A percentile compares a stretch with the other conserved stretches of the same genome.
Conservation (phyloP, 1,139 yeast species). For the Yamadazyma trypodendri region DNA sequence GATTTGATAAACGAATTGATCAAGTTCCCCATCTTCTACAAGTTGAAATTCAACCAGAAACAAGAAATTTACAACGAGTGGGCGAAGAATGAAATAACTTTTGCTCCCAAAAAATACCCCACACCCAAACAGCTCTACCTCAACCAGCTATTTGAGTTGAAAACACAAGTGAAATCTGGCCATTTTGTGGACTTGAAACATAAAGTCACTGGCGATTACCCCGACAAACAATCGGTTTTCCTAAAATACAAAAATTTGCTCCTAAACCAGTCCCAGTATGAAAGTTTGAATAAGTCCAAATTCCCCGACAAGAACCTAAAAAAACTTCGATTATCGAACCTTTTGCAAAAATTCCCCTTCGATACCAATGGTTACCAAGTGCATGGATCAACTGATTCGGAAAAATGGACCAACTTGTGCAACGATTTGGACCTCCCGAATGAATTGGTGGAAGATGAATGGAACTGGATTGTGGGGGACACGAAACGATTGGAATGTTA, state of each 20-base stretch:
- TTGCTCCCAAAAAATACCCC: conserved; percentile 20
- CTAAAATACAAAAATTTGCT: conserved; percentile 13
- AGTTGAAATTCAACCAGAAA: conserved; percentile 20
- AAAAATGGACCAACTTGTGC: conserved; percentile 31
- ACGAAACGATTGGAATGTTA: conserved; percentile 37
- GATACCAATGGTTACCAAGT: conserved; percentile 1
- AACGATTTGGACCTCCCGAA: conserved; percentile 22
- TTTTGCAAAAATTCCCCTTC: conserved; percentile 12
- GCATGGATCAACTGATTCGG: conserved; percentile 18
- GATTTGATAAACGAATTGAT: conserved; percentile 30
- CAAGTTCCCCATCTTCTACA: conserved; percentile 30
- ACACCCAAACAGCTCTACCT: conserved; percentile 24
- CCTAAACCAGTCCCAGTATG: conserved; percentile 12
- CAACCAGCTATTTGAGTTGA: conserved; percentile 29
- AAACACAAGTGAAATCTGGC: conserved; percentile 26
- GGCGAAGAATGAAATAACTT: conserved; percentile 18
- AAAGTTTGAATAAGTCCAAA: conserved; percentile 9
- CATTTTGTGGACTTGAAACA: conserved; percentile 29
- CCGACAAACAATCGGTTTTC: conserved; percentile 12
- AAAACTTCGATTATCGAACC: conserved; percentile 25
- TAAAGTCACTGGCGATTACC: conserved; percentile 7
- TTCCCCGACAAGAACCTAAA: conserved; percentile 8
- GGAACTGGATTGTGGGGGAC: conserved; percentile 44
- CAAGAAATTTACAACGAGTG: conserved; percentile 33
- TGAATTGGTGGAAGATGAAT: conserved; percentile 25